phyloP scores from a whole-genome alignment of 208 protist genomes.

The Crithidia bombi region DNA sequence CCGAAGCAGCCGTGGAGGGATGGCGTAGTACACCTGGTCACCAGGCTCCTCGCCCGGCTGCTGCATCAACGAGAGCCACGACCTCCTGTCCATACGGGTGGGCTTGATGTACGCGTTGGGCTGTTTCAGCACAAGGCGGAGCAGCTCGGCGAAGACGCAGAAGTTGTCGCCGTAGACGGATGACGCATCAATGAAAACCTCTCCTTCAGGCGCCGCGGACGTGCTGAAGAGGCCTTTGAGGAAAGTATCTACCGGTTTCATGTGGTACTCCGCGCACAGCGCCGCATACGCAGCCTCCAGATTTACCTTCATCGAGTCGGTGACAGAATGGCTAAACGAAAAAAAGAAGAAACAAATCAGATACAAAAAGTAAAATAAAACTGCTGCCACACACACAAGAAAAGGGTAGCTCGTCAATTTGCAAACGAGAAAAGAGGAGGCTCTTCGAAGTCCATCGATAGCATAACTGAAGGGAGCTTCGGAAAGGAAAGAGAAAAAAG shows the following conservation, averaged over 20 bases:
- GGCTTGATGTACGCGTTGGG: constrained; percentile 20
- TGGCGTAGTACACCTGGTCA: constrained; percentile 18
- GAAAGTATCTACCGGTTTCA: constrained; percentile 10
- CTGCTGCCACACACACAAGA: not conserved
- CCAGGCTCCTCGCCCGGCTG: not conserved
- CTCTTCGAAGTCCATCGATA: too few relatives aligned
- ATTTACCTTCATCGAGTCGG: constrained; percentile 30
- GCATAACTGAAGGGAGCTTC: too few relatives aligned
- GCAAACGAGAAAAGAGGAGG: too few relatives aligned
- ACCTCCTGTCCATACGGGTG: not conserved
- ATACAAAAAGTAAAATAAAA: not conserved
- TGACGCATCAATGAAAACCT: constrained; percentile 39
- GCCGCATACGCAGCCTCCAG: constrained; percentile 23
- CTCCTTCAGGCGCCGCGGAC: constrained; percentile 19
- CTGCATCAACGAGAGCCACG: not conserved
- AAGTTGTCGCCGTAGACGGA: constrained; percentile 34
- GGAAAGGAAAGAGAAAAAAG: too few relatives aligned
- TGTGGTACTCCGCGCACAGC: constrained; percentile 35
- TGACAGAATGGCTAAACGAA: constrained; percentile 14
- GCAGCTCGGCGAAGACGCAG: constrained; percentile 34
- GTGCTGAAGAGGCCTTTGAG: constrained; percentile 21
- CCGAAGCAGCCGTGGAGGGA: constrained; percentile 29
- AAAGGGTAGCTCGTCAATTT: too few relatives aligned
- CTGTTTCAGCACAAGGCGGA: constrained; percentile 19
- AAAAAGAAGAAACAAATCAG: constrained; percentile 20